Evolutionary conservation across 352 stramenopile species (phyloP).

Genomic region (Salisapilia sapeloensis): DNA sequence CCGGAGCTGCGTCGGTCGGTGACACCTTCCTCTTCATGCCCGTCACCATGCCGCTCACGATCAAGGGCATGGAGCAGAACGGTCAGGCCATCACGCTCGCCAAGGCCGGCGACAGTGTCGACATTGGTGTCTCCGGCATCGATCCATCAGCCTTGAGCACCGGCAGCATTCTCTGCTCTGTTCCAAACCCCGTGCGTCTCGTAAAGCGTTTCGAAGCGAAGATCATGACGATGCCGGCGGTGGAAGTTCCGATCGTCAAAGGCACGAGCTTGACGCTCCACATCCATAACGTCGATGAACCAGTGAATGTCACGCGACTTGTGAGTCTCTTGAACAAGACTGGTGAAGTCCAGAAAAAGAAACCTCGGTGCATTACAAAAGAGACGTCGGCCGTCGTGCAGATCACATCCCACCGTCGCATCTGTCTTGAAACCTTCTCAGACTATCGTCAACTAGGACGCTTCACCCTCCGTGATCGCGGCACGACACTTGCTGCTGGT

Average conservation of each 20-base stretch:
- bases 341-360: slow-evolving; percentile 66
- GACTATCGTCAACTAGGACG: slow-evolving; percentile 62
- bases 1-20: slow-evolving; percentile 38
- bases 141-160: slow-evolving; percentile 50
- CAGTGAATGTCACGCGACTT: slow-evolving; percentile 60
- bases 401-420: slow-evolving; percentile 53
- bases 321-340: slow-evolving; percentile 56
- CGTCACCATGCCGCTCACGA: slow-evolving; percentile 10
- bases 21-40: slow-evolving; percentile 43
- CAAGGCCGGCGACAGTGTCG: slow-evolving; percentile 57
- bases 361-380: slow-evolving; percentile 72
- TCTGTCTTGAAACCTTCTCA: slow-evolving; percentile 72
- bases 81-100: slow-evolving; percentile 34
- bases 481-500: slow-evolving; percentile 64
- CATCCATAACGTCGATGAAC: slow-evolving; percentile 77
- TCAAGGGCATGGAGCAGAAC: slow-evolving; percentile 66
- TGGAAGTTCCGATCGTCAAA: slow-evolving; percentile 76
- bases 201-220: slow-evolving; percentile 71
- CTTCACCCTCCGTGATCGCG: slow-evolving; percentile 71
- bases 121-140: slow-evolving; percentile 62
- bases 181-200: slow-evolving; percentile 52
- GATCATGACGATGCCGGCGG: slow-evolving; percentile 80
- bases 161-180: slow-evolving; percentile 72
- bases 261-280: slow-evolving; percentile 71
- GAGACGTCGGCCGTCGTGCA: slow-evolving; percentile 72